phyloP scores from a whole-genome alignment of 2,329 filamentous ascomycete genomes.

The Acephala macrosclerotiorum region DNA sequence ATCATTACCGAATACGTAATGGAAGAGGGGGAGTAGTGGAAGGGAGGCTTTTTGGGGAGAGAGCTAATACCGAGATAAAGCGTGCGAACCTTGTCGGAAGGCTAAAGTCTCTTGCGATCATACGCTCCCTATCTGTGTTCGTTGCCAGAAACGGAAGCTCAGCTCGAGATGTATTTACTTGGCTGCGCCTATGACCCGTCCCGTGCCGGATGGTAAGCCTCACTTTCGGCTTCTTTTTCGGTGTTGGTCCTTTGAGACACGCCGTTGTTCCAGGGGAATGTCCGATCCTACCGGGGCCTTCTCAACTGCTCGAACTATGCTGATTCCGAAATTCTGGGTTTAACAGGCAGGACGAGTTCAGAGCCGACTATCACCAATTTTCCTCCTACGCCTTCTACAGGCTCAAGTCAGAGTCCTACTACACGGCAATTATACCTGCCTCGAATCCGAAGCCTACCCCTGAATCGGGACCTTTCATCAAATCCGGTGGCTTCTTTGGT shows the following conservation, averaged over 20 bases:
- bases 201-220: constrained; percentile 11
- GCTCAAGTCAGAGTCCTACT: constrained; percentile 8
- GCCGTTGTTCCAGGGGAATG: neutral
- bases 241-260: too few species aligned
- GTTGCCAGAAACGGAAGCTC: constrained; percentile 38
- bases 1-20: neutral
- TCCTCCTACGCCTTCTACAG: constrained; percentile 25
- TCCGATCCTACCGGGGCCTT: too few species aligned
- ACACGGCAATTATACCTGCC: neutral
- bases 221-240: too few species aligned
- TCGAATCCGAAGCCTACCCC: constrained; percentile 23
- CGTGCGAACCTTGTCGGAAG: constrained; percentile 40
- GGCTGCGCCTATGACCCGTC: constrained; percentile 39
- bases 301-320: too few species aligned
- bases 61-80: neutral
- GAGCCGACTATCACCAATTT: constrained; percentile 14
- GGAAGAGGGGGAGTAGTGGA: too few species aligned
- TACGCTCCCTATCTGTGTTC: constrained; percentile 35
- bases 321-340: too few species aligned
- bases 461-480: constrained; percentile 30
- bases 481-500: constrained; percentile 31
- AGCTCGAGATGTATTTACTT: constrained; percentile 38
- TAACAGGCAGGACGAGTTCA: constrained; percentile 15
- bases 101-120: constrained; percentile 43
- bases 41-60: too few species aligned